phyloP scores from a whole-genome alignment of 331 rosid genomes.

The Rhamnella rubrinervis region DNA sequence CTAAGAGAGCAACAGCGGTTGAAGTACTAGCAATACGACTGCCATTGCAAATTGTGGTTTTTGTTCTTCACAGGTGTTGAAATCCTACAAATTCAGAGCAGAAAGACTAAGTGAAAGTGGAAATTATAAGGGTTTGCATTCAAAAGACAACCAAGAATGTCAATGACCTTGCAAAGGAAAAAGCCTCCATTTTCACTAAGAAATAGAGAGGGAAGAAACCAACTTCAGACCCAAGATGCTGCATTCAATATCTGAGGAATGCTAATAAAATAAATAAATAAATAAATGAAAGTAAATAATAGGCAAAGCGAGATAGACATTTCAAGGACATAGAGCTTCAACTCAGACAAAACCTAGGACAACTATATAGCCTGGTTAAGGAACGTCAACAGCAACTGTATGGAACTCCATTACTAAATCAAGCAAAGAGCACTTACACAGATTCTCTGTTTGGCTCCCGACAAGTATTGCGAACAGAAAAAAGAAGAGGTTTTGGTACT shows the following conservation, averaged over 20 bases:
- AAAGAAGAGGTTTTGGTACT: neutral
- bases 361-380: neutral
- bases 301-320: neutral
- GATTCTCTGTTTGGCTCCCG: neutral
- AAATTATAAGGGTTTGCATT: neutral
- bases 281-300: neutral
- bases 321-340: neutral
- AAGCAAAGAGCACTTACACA: conserved; percentile 5
- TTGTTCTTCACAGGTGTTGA: neutral
- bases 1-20: neutral
- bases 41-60: neutral
- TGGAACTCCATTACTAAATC: neutral
- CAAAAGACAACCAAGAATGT: neutral
- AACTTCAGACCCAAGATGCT: neutral
- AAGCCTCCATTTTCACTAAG: neutral
- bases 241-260: neutral
- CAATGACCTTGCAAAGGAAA: neutral
- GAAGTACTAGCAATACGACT: neutral
- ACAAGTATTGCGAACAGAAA: neutral
- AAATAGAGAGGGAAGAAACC: neutral
- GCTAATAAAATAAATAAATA: neutral
- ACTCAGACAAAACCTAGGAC: neutral
- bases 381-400: neutral
- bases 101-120: neutral
- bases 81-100: conserved; percentile 11